phyloP scores from a whole-genome alignment of 306 rosid genomes.

The Cucurbita pepo region DNA sequence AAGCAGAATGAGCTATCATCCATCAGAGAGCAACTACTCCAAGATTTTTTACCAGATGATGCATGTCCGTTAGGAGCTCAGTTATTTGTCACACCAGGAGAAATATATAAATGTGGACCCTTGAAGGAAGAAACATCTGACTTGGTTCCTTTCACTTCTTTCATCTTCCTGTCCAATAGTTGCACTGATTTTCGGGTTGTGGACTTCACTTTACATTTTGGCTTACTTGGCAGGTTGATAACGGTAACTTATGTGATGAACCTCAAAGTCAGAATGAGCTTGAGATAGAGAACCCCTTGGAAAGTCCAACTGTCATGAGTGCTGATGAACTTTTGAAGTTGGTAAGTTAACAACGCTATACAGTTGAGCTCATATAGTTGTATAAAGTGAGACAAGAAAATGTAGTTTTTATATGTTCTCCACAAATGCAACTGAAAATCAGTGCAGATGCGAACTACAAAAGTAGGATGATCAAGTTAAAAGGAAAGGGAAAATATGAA shows the following conservation, averaged over 20 bases:
- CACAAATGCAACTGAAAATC: neutral
- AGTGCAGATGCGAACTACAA: neutral
- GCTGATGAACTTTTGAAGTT: slow-evolving; percentile 57
- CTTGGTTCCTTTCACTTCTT: neutral
- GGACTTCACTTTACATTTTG: neutral
- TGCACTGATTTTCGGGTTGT: neutral
- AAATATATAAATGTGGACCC: slow-evolving; percentile 17
- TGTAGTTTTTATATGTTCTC: neutral
- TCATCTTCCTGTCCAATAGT: neutral
- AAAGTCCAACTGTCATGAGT: slow-evolving; percentile 30
- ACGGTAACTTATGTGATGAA: slow-evolving; percentile 20
- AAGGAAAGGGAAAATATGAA: neutral
- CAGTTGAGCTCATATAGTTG: neutral
- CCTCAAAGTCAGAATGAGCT: slow-evolving; percentile 24
- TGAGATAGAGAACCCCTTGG: slow-evolving; percentile 10
- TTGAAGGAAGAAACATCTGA: slow-evolving; percentile 8
- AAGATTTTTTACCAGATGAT: slow-evolving; percentile 42
- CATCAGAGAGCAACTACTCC: slow-evolving; percentile 30
- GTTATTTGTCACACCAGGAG: slow-evolving; percentile 27
- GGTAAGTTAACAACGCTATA: slow-evolving; percentile 17
- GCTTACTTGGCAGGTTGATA: slow-evolving; percentile 29
- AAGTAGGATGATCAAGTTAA: neutral
- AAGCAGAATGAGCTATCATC: slow-evolving; percentile 18
- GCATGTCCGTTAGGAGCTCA: slow-evolving; percentile 37
- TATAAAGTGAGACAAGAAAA: neutral